Percentiles rank a stretch among this genome's conserved stretches.
Evolutionary conservation across 768 basidiomycete species (phyloP).

Genomic region (Pisolithus sp.): DNA sequence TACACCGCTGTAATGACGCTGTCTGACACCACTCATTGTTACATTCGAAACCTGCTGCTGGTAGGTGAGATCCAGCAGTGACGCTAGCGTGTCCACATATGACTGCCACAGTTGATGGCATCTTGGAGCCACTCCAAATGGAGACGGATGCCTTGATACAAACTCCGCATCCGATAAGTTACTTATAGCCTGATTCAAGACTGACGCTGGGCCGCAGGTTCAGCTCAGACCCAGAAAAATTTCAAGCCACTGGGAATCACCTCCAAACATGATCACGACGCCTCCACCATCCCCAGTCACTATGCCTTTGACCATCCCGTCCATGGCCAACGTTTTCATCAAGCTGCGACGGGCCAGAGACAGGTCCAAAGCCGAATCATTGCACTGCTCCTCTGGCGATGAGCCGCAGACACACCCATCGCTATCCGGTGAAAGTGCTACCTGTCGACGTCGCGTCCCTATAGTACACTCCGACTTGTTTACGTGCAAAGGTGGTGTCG

Average conservation of each 20-base stretch:
- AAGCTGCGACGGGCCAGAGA: constrained; percentile 41
- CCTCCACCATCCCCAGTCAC: constrained; percentile 18
- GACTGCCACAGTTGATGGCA: background rate
- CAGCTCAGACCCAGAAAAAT: background rate
- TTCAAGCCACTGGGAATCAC: background rate
- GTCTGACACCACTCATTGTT: no score
- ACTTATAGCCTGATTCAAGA: background rate
- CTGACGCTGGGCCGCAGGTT: background rate
- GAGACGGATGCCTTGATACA: background rate
- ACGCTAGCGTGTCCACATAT: no score
- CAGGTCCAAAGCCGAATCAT: constrained; percentile 18
- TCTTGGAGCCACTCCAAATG: background rate
- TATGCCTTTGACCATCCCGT: constrained; percentile 19
- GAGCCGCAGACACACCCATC: constrained; percentile 31
- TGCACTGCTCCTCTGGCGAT: constrained; percentile 32
- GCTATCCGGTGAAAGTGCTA: constrained; percentile 24
- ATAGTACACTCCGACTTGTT: constrained; percentile 39
- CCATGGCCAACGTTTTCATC: constrained; percentile 50
- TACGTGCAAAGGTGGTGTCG: constrained; percentile 57
- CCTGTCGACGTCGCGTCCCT: constrained; percentile 23
- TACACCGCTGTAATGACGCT: no score
- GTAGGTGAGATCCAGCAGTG: no score
- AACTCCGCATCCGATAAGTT: background rate
- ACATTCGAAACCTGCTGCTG: no score
- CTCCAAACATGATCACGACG: constrained; percentile 10